Percentiles rank a stretch among this genome's conserved stretches.
Conservation (phyloP, 805 yeast genomes). For the Zygosaccharomyces kombuchaensis region DNA sequence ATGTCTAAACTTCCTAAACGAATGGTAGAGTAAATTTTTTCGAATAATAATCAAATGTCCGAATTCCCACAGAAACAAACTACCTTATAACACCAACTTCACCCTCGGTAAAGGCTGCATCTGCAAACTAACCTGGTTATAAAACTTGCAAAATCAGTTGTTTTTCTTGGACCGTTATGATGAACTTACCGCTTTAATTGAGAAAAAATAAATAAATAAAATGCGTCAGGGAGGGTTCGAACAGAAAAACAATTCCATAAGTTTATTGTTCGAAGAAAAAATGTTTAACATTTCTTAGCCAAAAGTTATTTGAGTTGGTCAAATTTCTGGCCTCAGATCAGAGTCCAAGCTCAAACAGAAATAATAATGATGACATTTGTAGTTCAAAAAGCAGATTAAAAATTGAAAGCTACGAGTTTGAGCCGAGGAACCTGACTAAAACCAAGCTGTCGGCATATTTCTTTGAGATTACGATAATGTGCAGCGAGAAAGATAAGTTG, state of each 20-base stretch:
- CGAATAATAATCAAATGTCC: not conserved
- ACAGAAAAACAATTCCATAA: not conserved
- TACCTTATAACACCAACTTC: not conserved
- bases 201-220: not conserved
- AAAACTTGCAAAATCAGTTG: not conserved
- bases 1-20: slow-evolving; percentile 9
- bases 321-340: no score
- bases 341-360: no score
- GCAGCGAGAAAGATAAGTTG: no score
- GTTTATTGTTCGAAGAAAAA: no score
- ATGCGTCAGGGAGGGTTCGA: not conserved
- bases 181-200: slow-evolving; percentile 1
- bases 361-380: not conserved
- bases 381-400: no score
- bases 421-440: no score
- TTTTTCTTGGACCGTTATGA: not conserved
- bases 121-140: not conserved
- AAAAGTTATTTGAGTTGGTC: no score
- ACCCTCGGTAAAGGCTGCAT: not conserved
- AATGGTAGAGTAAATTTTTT: not conserved
- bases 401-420: no score
- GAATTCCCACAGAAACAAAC: not conserved
- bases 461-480: no score
- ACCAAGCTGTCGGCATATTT: no score
- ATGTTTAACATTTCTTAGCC: no score